A percentile compares a stretch with the other conserved stretches of the same genome.
Conservation (phyloP, 345 rosid genomes). For the Fremontodendron californicum region DNA sequence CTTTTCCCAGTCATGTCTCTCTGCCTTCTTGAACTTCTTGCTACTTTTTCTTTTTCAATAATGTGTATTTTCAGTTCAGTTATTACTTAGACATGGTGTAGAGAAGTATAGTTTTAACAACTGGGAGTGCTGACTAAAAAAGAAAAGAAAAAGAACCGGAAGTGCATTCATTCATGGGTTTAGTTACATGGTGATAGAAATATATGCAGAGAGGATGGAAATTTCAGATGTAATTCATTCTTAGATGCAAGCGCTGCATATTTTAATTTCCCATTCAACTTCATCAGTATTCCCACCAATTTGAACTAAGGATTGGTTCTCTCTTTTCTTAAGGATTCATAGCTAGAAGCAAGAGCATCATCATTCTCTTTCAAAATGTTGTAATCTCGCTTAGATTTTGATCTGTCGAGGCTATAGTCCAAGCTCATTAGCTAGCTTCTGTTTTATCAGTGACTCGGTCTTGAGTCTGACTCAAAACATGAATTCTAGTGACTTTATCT, state of each 20-base stretch:
- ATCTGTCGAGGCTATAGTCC: slow-evolving; percentile 44
- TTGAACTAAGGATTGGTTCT: slow-evolving; percentile 29
- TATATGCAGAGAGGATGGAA: not conserved
- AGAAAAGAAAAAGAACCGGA: no score
- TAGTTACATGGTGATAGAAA: not conserved
- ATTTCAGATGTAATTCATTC: not conserved
- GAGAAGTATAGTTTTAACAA: not conserved
- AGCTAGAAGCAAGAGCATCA: slow-evolving; percentile 24
- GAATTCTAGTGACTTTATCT: slow-evolving; percentile 23
- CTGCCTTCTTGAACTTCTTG: not conserved
- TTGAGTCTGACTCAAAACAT: slow-evolving; percentile 26
- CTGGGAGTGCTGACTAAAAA: not conserved
- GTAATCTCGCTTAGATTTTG: slow-evolving; percentile 39
- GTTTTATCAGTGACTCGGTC: slow-evolving; percentile 24
- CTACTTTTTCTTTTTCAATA: no score
- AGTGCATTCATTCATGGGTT: not conserved
- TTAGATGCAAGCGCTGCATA: not conserved
- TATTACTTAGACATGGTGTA: not conserved
- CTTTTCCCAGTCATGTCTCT: not conserved
- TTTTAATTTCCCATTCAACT: not conserved
- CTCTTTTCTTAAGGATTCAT: slow-evolving; percentile 29
- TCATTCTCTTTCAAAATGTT: slow-evolving; percentile 19
- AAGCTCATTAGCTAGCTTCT: slow-evolving; percentile 33
- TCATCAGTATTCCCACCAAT: slow-evolving; percentile 32
- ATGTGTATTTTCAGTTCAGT: not conserved